Conservation (phyloP, 2,329 filamentous ascomycete species). For the Fusarium longipes region DNA sequence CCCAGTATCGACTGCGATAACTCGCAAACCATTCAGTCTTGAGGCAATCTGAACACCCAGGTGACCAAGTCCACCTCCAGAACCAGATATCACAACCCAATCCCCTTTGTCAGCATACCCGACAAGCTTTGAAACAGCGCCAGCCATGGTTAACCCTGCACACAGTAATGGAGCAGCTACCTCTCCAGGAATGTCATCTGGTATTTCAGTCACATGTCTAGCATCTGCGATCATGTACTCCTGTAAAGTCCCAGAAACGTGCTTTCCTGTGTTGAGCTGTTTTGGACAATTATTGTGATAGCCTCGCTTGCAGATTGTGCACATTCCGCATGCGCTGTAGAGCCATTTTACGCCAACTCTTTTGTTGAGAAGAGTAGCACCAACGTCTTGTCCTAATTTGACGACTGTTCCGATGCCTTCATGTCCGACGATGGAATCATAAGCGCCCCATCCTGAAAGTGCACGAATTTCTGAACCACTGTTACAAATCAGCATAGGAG, state of each 20-base stretch:
- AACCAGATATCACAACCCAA: conserved; percentile 49
- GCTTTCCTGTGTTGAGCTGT: conserved; percentile 56
- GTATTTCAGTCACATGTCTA: conserved; percentile 45
- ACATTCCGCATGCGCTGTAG: conserved; percentile 55
- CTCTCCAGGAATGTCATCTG: conserved; percentile 30
- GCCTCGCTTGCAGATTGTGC: conserved; percentile 51
- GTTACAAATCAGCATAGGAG: neutral
- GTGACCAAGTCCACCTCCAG: conserved; percentile 51
- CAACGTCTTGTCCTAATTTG: conserved; percentile 46
- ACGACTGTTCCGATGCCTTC: conserved; percentile 49
- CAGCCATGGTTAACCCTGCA: conserved; percentile 50
- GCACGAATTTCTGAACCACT: conserved; percentile 50
- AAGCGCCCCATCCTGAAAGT: conserved; percentile 45
- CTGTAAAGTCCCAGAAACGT: conserved; percentile 50
- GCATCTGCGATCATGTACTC: conserved; percentile 48
- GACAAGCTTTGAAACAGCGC: conserved; percentile 39
- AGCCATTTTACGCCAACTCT: conserved; percentile 60
- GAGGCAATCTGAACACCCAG: conserved; percentile 50
- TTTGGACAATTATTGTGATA: conserved; percentile 54
- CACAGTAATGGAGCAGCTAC: conserved; percentile 48
- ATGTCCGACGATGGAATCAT: conserved; percentile 46
- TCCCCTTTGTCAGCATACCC: conserved; percentile 23
- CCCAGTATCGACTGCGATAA: conserved; percentile 49
- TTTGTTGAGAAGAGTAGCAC: conserved; percentile 46
- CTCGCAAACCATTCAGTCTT: conserved; percentile 29